Conservation (phyloP, 116 monocot species). For the Iris pallida region DNA sequence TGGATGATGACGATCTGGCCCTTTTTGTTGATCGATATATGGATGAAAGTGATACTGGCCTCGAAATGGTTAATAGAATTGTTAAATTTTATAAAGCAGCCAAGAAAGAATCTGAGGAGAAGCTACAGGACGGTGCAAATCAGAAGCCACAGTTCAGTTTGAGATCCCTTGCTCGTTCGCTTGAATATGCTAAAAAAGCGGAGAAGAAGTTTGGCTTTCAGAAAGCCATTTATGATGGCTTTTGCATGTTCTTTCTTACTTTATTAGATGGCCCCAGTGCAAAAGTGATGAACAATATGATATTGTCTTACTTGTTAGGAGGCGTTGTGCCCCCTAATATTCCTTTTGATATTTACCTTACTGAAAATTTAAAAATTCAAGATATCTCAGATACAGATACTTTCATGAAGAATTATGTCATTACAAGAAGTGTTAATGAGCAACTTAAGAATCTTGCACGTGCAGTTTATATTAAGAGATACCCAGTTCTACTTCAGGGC, state of each 20-base stretch:
- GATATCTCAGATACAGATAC: conserved; percentile 3
- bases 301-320: conserved; percentile 33
- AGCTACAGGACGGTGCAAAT: conserved; percentile 87
- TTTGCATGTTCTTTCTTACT: conserved; percentile 95
- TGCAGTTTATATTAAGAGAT: conserved; percentile 81
- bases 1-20: conserved; percentile 81
- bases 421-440: conserved; percentile 66
- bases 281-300: conserved; percentile 62
- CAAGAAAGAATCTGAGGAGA: conserved; percentile 69
- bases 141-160: conserved; percentile 97
- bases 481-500: conserved; percentile 92
- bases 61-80: conserved; percentile 29
- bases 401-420: conserved; percentile 55
- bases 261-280: conserved; percentile 71
- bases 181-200: conserved; percentile 67
- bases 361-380: conserved; percentile 10
- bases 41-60: conserved; percentile 24
- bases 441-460: conserved; percentile 82
- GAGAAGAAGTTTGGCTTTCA: conserved; percentile 53
- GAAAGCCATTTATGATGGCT: conserved; percentile 92
- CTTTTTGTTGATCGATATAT: conserved; percentile 72
- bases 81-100: conserved; percentile 80
- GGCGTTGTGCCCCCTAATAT: conserved; percentile 34
- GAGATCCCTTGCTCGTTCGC: conserved; percentile 87
- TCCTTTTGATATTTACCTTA: conserved; percentile 49